phyloP scores from a whole-genome alignment of 2,329 filamentous ascomycete species.

The Phaeoacremonium minimum region DNA sequence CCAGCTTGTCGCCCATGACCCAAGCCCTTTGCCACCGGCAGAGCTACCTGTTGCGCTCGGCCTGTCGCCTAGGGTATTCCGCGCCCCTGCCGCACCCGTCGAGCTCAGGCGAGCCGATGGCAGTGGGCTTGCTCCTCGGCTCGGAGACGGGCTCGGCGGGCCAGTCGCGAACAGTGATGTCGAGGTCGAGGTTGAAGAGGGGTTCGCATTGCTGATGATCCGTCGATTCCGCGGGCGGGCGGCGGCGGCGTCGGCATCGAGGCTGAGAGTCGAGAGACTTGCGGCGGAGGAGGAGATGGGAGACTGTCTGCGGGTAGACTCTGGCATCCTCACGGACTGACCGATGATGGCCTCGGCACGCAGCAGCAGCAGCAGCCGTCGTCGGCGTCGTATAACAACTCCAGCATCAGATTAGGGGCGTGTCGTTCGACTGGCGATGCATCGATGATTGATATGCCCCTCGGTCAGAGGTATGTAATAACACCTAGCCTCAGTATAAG shows the following conservation, averaged over 20 bases:
- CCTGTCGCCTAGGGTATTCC: too few relatives aligned
- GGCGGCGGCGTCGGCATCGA: constrained; percentile 32
- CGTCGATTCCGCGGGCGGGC: constrained; percentile 49
- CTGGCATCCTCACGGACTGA: constrained; percentile 16
- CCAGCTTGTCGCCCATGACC: constrained; percentile 51
- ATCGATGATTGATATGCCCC: too few relatives aligned
- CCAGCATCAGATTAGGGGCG: constrained; percentile 17
- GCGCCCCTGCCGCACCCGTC: too few relatives aligned
- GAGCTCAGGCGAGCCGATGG: constrained; percentile 33
- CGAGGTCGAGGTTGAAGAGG: constrained; percentile 18
- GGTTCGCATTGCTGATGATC: constrained; percentile 23
- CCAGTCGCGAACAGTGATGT: constrained; percentile 18
- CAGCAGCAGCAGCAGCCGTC: too few relatives aligned
- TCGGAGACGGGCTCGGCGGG: constrained; percentile 23
- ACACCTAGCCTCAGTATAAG: too few relatives aligned
- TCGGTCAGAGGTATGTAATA: too few relatives aligned
- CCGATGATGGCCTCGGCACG: constrained; percentile 20
- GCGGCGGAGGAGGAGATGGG: constrained; percentile 41
- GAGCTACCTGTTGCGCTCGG: too few relatives aligned
- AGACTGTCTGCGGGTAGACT: constrained; percentile 16
- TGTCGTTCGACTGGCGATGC: constrained; percentile 2
- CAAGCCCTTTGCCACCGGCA: too few relatives aligned
- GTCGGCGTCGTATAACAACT: constrained; percentile 10
- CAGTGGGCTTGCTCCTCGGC: constrained; percentile 41
- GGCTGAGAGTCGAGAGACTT: constrained; percentile 33